Percentiles rank a stretch among this genome's conserved stretches.
These are phyloP conservation scores for Coemansia sp. DNA, from an alignment of 371 early-diverging fungal species.

Conservation along the genomic window DNA sequence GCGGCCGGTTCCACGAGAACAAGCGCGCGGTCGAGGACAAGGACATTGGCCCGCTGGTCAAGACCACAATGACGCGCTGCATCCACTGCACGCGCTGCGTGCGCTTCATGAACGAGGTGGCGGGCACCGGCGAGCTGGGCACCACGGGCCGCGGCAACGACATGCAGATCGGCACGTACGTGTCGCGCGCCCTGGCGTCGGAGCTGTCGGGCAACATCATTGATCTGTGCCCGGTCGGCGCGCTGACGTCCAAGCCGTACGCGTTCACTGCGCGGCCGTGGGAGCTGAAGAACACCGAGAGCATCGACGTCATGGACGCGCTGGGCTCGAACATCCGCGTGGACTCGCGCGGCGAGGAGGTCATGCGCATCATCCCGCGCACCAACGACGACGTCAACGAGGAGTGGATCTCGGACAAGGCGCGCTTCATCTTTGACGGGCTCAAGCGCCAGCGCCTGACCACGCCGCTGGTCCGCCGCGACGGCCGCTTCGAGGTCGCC, in stretches of 20 bases:
- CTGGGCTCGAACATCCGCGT: constrained; percentile 94
- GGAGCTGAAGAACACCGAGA: constrained; percentile 96
- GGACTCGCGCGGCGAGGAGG: constrained; percentile 95
- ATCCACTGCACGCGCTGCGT: constrained; percentile 99
- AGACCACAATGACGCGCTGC: constrained; percentile 97
- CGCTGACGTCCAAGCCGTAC: constrained; percentile 95
- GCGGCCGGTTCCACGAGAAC: constrained; percentile 87
- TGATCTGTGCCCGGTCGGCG: constrained; percentile 98
- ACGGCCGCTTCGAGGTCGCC: constrained; percentile 78
- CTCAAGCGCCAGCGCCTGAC: constrained; percentile 93
- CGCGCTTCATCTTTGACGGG: constrained; percentile 94
- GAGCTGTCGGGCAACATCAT: constrained; percentile 98
- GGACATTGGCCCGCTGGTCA: constrained; percentile 94
- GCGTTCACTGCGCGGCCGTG: constrained; percentile 93
- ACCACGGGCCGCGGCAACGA: constrained; percentile 96
- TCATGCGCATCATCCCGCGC: constrained; percentile 93
- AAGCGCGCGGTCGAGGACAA: constrained; percentile 98
- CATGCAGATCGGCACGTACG: constrained; percentile 97
- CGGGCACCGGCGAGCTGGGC: constrained; percentile 94
- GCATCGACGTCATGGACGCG: constrained; percentile 94
- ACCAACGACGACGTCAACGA: constrained; percentile 96
- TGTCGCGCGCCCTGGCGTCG: constrained; percentile 82
- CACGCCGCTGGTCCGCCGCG: constrained; percentile 83
- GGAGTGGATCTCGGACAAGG: constrained; percentile 99
- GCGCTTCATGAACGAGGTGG: constrained; percentile 97